Evolutionary conservation across 2,329 filamentous ascomycete genomes (phyloP).

Genomic region (Chrysosporium keratinophilum): DNA sequence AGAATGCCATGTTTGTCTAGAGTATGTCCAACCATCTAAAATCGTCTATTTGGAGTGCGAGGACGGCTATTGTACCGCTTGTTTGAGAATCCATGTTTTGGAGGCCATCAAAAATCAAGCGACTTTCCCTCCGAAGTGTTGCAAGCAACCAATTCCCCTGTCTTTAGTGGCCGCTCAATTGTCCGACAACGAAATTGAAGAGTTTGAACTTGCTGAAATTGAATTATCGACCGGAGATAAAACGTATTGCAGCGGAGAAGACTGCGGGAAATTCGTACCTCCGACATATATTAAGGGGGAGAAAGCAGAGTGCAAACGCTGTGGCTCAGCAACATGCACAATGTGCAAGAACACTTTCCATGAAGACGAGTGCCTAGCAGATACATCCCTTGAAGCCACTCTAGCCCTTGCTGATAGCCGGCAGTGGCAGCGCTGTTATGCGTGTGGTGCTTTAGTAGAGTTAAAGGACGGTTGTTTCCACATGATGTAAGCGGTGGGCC

Average conservation of each 20-base stretch:
- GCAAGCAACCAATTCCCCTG: slow-evolving; percentile 20
- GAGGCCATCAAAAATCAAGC: slow-evolving; percentile 17
- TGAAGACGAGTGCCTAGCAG: slow-evolving; percentile 20
- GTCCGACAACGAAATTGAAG: background rate
- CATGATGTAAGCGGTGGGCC: slow-evolving; percentile 23
- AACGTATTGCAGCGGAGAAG: slow-evolving; percentile 22
- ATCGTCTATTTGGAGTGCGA: slow-evolving; percentile 12
- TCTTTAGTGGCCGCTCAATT: slow-evolving; percentile 12
- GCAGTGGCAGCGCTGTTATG: slow-evolving; percentile 67
- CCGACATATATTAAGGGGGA: slow-evolving; percentile 15
- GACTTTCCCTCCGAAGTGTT: slow-evolving; percentile 25
- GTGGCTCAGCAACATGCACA: slow-evolving; percentile 18
- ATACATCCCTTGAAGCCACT: slow-evolving; percentile 21
- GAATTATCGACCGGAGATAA: slow-evolving; percentile 20
- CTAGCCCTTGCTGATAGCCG: slow-evolving; percentile 55
- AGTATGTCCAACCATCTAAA: background rate
- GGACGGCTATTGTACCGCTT: slow-evolving; percentile 21
- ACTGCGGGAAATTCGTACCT: slow-evolving; percentile 22
- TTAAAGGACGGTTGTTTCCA: slow-evolving; percentile 27
- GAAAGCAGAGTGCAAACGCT: slow-evolving; percentile 18
- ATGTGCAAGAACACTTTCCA: slow-evolving; percentile 21
- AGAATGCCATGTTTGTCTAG: background rate
- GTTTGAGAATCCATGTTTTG: slow-evolving; percentile 17
- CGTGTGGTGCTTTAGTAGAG: slow-evolving; percentile 49
- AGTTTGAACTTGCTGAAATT: slow-evolving; percentile 19